Base-by-base conservation (phyloP, 768 basidiomycete species). In the Lepiota brunneoincarnata region DNA sequence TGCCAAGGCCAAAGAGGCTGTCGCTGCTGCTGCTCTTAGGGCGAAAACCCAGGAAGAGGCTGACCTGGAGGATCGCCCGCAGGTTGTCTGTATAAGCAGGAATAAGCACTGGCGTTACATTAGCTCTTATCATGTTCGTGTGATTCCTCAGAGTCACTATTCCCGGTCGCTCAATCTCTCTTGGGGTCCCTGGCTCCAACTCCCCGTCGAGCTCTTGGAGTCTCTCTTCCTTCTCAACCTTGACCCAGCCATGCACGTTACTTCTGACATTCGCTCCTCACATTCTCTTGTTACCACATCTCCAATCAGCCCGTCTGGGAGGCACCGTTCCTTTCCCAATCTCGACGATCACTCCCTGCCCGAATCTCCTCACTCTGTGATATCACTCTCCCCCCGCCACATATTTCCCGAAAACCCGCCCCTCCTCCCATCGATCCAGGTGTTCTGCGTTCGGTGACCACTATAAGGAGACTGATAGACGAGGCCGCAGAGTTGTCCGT, bases 51-150 rank as follows among this genome's bases (percentile, higher is more conserved):
- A 66, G 48, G 65, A 63, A 23, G 61, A 59, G 41, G 64, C 60
- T 20, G 72, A 75, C 26, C 69, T 70, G 26, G 79, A 80, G 23
- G 72, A 72, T 34, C 80, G 80, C 41, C 82, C 82, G 14, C 78
- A 86, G 0, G 82, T 88, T 34, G 78, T 94, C 2, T 90, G 88
- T 67, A 94, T 95, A 62, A 91, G 88, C 71, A 81, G 92, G 60
- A 93, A 94, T 74, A 95, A 95, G 68, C 93, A 94, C 64, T 93
- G 92, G 93, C 83, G 86, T 24, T 93, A 93, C 63, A 93, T 94
- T 71, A 91, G 89, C 70, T 91, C 91, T 18, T 93, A 89, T 67
- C 90, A 92, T 67, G 91, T 91, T 72, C 56, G 86, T 83, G 43
- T 55, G 37, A 40, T 59, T 56, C 40, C 18, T 53, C 45, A 17